Evolutionary conservation across 768 basidiomycete species (phyloP).

Genomic region (Mycena haematopus): DNA sequence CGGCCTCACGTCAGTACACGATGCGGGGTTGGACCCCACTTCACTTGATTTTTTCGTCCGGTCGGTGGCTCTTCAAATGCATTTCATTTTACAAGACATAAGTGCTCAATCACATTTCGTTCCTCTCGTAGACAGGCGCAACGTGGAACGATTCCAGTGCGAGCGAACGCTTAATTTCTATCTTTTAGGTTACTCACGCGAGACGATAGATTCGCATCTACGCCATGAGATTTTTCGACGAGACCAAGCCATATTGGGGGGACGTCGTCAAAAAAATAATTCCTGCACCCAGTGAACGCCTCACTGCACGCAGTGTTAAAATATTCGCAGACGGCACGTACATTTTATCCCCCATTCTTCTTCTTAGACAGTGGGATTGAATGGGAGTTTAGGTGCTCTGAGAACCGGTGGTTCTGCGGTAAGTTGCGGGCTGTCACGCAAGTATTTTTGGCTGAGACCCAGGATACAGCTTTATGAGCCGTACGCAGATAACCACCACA

Average conservation of each 20-base stretch:
- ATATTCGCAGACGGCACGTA: conserved; percentile 74
- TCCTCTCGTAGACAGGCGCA: conserved; percentile 54
- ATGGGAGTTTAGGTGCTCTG: background rate
- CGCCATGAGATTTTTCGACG: conserved; percentile 63
- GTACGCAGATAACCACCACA: conserved; percentile 62
- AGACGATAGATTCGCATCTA: conserved; percentile 59
- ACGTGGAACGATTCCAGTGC: conserved; percentile 74
- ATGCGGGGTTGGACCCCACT: conserved; percentile 63
- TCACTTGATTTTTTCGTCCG: conserved; percentile 68
- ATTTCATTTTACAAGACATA: background rate
- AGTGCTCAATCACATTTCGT: background rate
- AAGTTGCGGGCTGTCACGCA: background rate
- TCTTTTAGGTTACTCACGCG: background rate
- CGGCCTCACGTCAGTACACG: conserved; percentile 89
- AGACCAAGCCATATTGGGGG: conserved; percentile 70
- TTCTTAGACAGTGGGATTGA: background rate
- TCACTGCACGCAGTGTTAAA: conserved; percentile 73
- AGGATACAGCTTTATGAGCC: conserved; percentile 55
- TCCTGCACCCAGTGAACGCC: conserved; percentile 61
- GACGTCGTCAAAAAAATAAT: conserved; percentile 58
- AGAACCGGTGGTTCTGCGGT: conserved; percentile 16
- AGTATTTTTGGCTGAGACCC: background rate
- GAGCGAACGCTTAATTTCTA: conserved; percentile 28
- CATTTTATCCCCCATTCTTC: conserved; percentile 29
- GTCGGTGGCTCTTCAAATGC: conserved; percentile 56